Base-by-base conservation (phyloP, 139 green algal species). In the Pleodorina starrii region DNA sequence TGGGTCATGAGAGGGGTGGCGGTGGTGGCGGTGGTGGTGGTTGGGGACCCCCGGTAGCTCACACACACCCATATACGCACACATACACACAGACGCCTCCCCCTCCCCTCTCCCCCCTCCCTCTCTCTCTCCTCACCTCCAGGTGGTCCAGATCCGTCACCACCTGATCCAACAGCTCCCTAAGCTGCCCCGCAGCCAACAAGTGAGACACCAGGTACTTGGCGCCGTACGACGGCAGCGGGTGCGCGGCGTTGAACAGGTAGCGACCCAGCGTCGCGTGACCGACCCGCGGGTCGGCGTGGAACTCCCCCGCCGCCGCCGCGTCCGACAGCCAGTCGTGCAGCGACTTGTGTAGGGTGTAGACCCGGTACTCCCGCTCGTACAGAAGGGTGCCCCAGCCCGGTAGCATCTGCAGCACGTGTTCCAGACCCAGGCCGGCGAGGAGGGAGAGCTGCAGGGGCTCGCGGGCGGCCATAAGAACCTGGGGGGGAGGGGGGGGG, bases 81-180 rank as follows among this genome's bases (percentile, higher is more conserved):
- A n/a, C n/a, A n/a, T n/a, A n/a, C n/a, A n/a, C n/a, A n/a, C n/a
- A n/a, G n/a, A 66, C 2, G 25, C 54, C 7, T 66, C 54, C 29
- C 54, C 29, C 54, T 27, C 25, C 51, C 51, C 51, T 14, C 51
- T 60, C 14, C 51, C 17, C 17, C 51, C 17, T 17, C 51, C 51
- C 17, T 27, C 14, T 21, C 10, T 25, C 36, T 25, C 32, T 32
- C 36, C 79, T 9, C 79, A 86, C 79, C 81, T 87, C 81, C 29
- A 87, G 81, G 81, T 87, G 81, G 81, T 87, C 81, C 81, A 87
- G 43, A 60, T 87, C 60, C 14, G 81, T 87, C 35, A 87, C 60
- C 27, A 44, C 81, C 81, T 87, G 82, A 63, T 88, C 82, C 44
- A 80, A 43, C 43, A 88, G 43, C 82, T 88, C 82, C 82, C 29